Evolutionary conservation across 164 flowering plant species (phyloP).

Genomic region (Buxus sempervirens): DNA sequence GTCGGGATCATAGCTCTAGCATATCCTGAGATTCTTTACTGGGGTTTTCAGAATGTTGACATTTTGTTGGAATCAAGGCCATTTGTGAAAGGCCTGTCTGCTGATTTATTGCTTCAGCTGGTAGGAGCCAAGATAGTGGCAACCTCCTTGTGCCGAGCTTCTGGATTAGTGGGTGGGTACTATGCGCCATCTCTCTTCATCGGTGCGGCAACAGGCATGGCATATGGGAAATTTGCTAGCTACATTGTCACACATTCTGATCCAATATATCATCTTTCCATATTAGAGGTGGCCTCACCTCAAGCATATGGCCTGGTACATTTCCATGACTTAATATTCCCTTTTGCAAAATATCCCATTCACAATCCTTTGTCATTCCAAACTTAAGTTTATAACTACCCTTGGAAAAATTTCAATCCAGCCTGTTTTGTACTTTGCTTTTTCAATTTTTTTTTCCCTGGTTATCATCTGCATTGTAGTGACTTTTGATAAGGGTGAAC

Average conservation of each 20-base stretch:
- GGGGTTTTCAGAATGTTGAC: conserved; percentile 96
- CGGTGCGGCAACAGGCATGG: conserved; percentile 97
- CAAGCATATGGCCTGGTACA: conserved; percentile 97
- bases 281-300: conserved; percentile 90
- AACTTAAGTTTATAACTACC: background rate
- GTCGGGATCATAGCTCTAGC: conserved; percentile 79
- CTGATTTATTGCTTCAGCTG: conserved; percentile 68
- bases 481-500: too few relatives aligned
- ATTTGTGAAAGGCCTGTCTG: conserved; percentile 58
- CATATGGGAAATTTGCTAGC: conserved; percentile 74
- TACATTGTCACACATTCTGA: conserved; percentile 41
- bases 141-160: conserved; percentile 81
- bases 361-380: background rate
- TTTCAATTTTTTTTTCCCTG: too few relatives aligned
- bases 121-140: conserved; percentile 75
- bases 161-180: conserved; percentile 94
- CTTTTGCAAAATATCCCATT: background rate
- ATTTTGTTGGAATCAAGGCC: conserved; percentile 79
- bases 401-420: background rate
- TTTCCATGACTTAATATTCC: conserved; percentile 5
- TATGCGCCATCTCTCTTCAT: conserved; percentile 95
- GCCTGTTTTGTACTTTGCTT: too few relatives aligned
- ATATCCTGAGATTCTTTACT: conserved; percentile 91
- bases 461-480: too few relatives aligned
- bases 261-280: conserved; percentile 54